phyloP scores from a whole-genome alignment of 176 grass and related monocot genomes.

The Eleusine indica region DNA sequence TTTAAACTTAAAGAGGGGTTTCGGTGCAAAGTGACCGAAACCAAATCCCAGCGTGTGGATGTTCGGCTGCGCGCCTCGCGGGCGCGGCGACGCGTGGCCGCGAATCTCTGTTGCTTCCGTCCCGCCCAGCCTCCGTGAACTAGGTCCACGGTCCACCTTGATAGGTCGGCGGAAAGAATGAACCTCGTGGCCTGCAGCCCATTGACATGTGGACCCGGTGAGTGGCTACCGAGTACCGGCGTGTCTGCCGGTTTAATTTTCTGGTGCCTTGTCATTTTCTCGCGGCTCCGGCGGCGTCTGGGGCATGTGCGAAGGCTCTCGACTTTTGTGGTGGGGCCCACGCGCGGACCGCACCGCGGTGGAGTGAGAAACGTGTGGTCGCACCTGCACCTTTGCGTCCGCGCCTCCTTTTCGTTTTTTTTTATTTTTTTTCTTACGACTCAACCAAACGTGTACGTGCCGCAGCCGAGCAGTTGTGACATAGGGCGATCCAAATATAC shows the following conservation, averaged over 20 bases:
- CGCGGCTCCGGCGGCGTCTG: neutral
- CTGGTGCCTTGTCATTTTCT: neutral
- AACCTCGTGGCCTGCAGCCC: neutral
- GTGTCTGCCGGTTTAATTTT: no score
- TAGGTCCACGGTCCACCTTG: neutral
- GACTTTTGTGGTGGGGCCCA: neutral
- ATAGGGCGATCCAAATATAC: no score
- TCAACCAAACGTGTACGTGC: neutral
- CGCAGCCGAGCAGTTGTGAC: no score
- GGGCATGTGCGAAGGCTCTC: neutral
- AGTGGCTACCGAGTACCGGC: no score
- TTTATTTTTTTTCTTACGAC: neutral
- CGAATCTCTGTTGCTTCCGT: neutral
- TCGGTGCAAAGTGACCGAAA: neutral
- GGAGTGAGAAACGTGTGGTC: neutral
- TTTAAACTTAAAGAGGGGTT: neutral
- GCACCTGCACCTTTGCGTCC: neutral
- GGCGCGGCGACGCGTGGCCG: slow-evolving; percentile 19
- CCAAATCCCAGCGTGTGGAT: neutral
- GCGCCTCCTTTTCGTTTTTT: neutral
- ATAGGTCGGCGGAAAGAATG: neutral
- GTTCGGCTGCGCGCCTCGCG: neutral
- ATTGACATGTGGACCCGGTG: no score
- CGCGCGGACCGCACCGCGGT: no score
- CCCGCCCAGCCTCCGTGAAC: neutral